phyloP scores from a whole-genome alignment of 2,329 filamentous ascomycete species.

The Trichoderma gracile region DNA sequence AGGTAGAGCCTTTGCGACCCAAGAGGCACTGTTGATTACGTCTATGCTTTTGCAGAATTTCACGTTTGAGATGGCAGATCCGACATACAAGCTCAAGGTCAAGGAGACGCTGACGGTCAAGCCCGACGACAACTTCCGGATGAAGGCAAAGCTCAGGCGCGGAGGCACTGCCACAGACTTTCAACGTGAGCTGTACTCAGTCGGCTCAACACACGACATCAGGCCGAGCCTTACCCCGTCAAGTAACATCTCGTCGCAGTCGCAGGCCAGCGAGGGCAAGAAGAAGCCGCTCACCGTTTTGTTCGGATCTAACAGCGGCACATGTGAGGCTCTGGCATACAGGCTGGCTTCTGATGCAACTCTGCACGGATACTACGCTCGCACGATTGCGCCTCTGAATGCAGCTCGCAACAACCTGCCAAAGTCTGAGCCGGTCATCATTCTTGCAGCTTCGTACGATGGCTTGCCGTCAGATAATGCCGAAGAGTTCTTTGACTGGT shows the following conservation, averaged over 20 bases:
- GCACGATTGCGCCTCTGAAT: constrained; percentile 56
- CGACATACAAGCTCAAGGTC: constrained; percentile 54
- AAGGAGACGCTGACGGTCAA: constrained; percentile 60
- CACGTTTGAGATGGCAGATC: constrained; percentile 61
- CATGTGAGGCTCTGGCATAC: constrained; percentile 66
- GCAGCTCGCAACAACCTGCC: constrained; percentile 57
- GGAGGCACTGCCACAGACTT: constrained; percentile 41
- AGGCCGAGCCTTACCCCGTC: background rate
- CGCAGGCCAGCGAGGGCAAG: constrained; percentile 4
- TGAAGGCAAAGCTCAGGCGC: constrained; percentile 56
- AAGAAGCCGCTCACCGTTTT: constrained; percentile 56
- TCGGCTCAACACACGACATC: background rate
- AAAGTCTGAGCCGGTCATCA: constrained; percentile 56
- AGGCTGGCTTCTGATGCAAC: constrained; percentile 57
- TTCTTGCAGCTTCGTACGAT: constrained; percentile 70
- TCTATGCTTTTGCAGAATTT: constrained; percentile 67
- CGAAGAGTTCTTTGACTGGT: constrained; percentile 63
- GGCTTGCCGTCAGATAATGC: constrained; percentile 71
- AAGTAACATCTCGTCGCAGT: background rate
- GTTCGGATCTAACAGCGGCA: constrained; percentile 69
- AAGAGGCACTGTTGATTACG: constrained; percentile 46
- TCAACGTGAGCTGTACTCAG: constrained; percentile 32
- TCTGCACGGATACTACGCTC: constrained; percentile 55
- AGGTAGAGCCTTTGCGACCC: constrained; percentile 55
- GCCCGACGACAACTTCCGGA: constrained; percentile 57